Evolutionary conservation across 495 filamentous ascomycete genomes (phyloP).

Genomic region (Penicillium canariense): DNA sequence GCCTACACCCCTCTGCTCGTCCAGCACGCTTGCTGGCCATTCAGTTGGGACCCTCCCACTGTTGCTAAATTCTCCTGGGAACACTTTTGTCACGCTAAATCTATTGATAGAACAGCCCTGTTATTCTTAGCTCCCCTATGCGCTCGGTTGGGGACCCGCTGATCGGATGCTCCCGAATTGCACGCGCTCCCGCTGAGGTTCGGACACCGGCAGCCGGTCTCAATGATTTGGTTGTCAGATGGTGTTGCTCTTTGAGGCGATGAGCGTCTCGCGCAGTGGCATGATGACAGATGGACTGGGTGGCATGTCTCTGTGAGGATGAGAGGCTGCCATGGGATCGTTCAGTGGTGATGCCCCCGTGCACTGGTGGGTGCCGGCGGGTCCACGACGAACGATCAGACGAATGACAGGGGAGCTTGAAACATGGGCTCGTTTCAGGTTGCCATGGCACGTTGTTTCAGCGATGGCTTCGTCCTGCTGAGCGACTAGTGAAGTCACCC

Average conservation of each 20-base stretch:
- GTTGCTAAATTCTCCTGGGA: neutral
- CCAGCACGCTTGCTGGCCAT: conserved; percentile 8
- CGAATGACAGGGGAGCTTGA: conserved; percentile 8
- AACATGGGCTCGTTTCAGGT: conserved; percentile 10
- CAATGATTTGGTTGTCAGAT: neutral
- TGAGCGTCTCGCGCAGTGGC: neutral
- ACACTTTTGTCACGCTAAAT: neutral
- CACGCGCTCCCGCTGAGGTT: neutral
- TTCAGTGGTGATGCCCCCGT: neutral
- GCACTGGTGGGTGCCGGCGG: neutral
- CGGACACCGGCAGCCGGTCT: too few relatives aligned
- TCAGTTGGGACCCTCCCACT: neutral
- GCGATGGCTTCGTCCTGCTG: neutral
- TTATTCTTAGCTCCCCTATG: conserved; percentile 3
- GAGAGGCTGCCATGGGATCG: neutral
- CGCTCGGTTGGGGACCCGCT: neutral
- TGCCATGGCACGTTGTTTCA: conserved; percentile 5
- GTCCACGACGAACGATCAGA: neutral
- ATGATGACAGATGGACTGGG: too few relatives aligned
- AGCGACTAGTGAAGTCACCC: neutral
- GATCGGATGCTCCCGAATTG: neutral
- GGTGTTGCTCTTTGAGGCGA: neutral
- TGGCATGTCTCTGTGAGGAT: neutral
- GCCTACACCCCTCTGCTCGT: conserved; percentile 8
- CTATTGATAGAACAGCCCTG: conserved; percentile 14